Conservation (phyloP, 1,139 yeast genomes). For the Suhomyces guaymorum region DNA sequence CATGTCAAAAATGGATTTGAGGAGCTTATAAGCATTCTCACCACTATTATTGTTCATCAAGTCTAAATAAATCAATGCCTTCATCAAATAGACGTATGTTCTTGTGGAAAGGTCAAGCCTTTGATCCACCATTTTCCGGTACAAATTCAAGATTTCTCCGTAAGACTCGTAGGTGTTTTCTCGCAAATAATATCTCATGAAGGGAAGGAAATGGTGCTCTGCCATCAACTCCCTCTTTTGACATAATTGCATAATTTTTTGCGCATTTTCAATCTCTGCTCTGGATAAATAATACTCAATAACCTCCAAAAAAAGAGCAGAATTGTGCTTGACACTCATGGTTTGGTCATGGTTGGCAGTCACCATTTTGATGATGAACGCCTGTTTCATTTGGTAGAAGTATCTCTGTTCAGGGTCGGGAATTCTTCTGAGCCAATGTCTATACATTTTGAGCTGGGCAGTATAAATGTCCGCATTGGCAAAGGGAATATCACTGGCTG, state of each 20-base stretch:
- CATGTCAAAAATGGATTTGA: slow-evolving; percentile 36
- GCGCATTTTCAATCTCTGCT: slow-evolving; percentile 21
- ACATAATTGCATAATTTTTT: slow-evolving; percentile 17
- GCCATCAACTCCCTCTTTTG: slow-evolving; percentile 18
- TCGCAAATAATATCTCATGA: slow-evolving; percentile 26
- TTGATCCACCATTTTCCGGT: slow-evolving; percentile 40
- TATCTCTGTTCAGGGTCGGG: slow-evolving; percentile 5
- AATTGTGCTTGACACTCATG: slow-evolving; percentile 11
- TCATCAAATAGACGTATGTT: slow-evolving; percentile 43
- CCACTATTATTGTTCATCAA: slow-evolving; percentile 25
- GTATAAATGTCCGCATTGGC: slow-evolving; percentile 29
- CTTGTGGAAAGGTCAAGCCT: slow-evolving; percentile 34
- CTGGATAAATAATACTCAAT: slow-evolving; percentile 24
- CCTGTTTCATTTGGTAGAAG: slow-evolving; percentile 10
- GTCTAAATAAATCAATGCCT: slow-evolving; percentile 44
- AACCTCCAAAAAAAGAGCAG: slow-evolving; percentile 27
- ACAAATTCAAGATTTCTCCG: slow-evolving; percentile 35
- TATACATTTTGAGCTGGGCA: slow-evolving; percentile 34
- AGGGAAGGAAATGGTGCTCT: slow-evolving; percentile 34
- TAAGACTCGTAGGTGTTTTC: slow-evolving; percentile 28
- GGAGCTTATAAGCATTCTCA: slow-evolving; percentile 30
- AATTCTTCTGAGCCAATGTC: slow-evolving; percentile 27
- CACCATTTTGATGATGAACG: slow-evolving; percentile 15
- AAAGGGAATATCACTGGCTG: slow-evolving; percentile 30
- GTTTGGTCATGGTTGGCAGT: slow-evolving; percentile 7